Base-by-base conservation (phyloP, 73 alveolate species). In the Tetrahymena elliotti region DNA sequence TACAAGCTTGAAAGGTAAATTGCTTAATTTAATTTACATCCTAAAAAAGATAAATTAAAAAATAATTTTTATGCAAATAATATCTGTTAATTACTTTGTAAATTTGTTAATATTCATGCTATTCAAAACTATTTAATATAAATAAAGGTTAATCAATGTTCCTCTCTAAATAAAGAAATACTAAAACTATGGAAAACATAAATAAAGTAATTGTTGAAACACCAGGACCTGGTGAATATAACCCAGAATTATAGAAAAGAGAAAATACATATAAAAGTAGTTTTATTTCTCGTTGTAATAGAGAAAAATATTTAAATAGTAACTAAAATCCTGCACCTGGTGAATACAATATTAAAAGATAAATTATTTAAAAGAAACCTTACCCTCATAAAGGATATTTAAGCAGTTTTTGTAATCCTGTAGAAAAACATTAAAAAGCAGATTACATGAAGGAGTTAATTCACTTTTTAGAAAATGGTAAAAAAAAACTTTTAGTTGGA, bases 161-260 rank as follows among this genome's bases (percentile, higher is more conserved):
- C n/a, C 36, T 68, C 24, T n/a, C 88, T 27, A 68, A 68, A 31
- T 7, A 68, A 27, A 68, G 88, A 68, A 68, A 68, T 68, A 68
- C 88, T 68, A 68, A 68, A 68, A 68, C 88, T 31, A 68, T 68
- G 88, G 88, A 68, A 68, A 68, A 68, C 6, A 68, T 68, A 16
- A 68, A 68, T 68, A 94, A 94, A 92, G 93, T 84, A 18, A 93
- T 84, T 40, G 93, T 94, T 9, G 93, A 84, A 38, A 94, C 93
- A 33, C 96, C 96, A 83, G 96, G 96, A 40, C 96, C 96, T 36
- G 96, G 96, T 83, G 96, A 94, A 94, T 94, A 94, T 84, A 94
- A 94, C 18, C 82, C 83, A 38, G 84, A 84, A 15, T 36, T 40
- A 41, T 83, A 84, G 6, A 88, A 84, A 22, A 94, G 93, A 39